These are phyloP conservation scores for Conticribra guillardii DNA, from an alignment of 108 stramenopile genomes.

Conservation along the genomic window DNA sequence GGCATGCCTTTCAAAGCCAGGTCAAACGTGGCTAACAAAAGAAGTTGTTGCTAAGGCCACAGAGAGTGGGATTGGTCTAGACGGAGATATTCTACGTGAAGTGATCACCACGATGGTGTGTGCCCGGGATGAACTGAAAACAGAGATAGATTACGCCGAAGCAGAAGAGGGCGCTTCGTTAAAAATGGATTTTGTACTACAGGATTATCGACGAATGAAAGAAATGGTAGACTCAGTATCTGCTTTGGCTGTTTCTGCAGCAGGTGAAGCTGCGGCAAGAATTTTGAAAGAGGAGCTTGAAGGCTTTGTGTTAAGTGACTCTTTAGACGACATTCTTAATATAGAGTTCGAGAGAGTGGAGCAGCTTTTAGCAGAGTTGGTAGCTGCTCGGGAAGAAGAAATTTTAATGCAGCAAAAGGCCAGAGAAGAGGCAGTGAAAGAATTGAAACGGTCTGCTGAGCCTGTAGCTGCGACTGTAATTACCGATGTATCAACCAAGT, in stretches of 20 bases:
- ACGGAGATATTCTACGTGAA: slow-evolving; percentile 39
- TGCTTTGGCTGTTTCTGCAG: slow-evolving; percentile 30
- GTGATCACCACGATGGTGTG: slow-evolving; percentile 65
- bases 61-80: slow-evolving; percentile 37
- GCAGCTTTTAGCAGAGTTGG: slow-evolving; percentile 44
- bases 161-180: slow-evolving; percentile 28
- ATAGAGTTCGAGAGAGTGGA: slow-evolving; percentile 39
- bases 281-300: slow-evolving; percentile 44
- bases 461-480: slow-evolving; percentile 17
- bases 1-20: slow-evolving; percentile 59
- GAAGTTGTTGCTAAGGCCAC: slow-evolving; percentile 41
- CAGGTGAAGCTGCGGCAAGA: slow-evolving; percentile 34
- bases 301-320: slow-evolving; percentile 53
- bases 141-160: slow-evolving; percentile 37
- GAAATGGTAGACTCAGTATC: slow-evolving; percentile 38
- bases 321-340: slow-evolving; percentile 49
- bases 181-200: slow-evolving; percentile 39
- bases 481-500: slow-evolving; percentile 2
- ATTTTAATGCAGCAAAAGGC: slow-evolving; percentile 13
- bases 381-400: slow-evolving; percentile 40
- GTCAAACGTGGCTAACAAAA: slow-evolving; percentile 62
- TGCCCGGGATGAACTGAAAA: slow-evolving; percentile 55
- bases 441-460: background rate
- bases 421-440: background rate
- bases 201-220: slow-evolving; percentile 44